Conservation (phyloP, 139 green algal species). For the Chlamydomonas sphaeroides region DNA sequence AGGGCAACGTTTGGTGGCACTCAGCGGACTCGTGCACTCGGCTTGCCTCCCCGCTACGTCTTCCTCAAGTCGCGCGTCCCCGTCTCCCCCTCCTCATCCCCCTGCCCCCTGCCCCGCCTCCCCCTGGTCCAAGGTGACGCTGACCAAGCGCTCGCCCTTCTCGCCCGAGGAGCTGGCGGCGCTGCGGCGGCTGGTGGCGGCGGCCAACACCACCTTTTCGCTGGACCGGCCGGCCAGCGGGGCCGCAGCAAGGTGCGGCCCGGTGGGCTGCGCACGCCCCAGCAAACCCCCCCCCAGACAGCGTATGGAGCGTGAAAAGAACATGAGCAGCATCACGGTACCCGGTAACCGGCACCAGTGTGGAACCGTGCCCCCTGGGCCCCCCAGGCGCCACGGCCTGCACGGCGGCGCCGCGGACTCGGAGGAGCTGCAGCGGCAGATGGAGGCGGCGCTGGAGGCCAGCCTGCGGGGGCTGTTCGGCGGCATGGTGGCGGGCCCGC, state of each 20-base stretch:
- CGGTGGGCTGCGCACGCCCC: too few relatives aligned
- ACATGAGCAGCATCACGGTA: too few relatives aligned
- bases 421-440: not conserved
- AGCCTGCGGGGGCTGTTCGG: not conserved
- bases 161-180: constrained; percentile 10
- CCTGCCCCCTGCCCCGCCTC: too few relatives aligned
- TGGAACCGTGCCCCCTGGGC: not conserved
- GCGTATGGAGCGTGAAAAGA: too few relatives aligned
- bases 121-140: constrained; percentile 15
- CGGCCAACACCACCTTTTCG: constrained; percentile 15
- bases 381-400: constrained; percentile 31
- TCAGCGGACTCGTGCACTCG: too few relatives aligned
- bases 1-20: too few relatives aligned
- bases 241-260: not conserved
- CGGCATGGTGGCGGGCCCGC: constrained; percentile 13
- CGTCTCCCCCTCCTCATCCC: too few relatives aligned
- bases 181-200: constrained; percentile 6
- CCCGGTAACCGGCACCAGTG: too few relatives aligned
- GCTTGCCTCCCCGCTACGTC: too few relatives aligned
- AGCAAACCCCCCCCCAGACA: too few relatives aligned
- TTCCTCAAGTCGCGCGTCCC: too few relatives aligned
- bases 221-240: not conserved
- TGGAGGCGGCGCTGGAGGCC: constrained; percentile 14
- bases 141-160: constrained; percentile 36
- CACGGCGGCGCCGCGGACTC: not conserved